phyloP scores from a whole-genome alignment of 2,329 filamentous ascomycete genomes.

The Fusarium ambrosium region DNA sequence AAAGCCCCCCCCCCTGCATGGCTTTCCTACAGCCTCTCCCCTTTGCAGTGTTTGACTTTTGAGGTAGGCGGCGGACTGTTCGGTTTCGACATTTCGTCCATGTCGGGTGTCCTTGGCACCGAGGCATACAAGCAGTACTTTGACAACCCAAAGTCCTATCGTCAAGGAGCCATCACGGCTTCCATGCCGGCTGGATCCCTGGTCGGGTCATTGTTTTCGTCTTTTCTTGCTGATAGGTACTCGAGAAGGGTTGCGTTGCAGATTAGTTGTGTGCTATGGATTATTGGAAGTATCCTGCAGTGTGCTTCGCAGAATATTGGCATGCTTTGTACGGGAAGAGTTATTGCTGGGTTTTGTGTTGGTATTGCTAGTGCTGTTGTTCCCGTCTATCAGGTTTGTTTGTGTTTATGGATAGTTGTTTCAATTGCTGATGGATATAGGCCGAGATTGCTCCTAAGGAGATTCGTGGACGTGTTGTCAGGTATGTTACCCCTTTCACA shows the following conservation, averaged over 20 bases:
- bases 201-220: conserved; percentile 66
- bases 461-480: conserved; percentile 71
- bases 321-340: conserved; percentile 79
- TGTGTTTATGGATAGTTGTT: neutral
- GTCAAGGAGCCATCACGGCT: conserved; percentile 79
- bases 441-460: conserved; percentile 73
- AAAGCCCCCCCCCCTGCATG: neutral
- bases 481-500: conserved; percentile 18
- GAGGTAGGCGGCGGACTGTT: conserved; percentile 75
- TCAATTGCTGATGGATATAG: conserved; percentile 15
- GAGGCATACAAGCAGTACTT: conserved; percentile 80
- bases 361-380: conserved; percentile 81
- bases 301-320: conserved; percentile 74
- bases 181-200: conserved; percentile 82
- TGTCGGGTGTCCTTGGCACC: conserved; percentile 77
- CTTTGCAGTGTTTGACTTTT: neutral
- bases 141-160: conserved; percentile 68
- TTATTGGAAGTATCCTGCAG: conserved; percentile 67
- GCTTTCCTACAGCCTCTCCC: neutral
- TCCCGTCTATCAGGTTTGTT: conserved; percentile 70
- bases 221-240: conserved; percentile 64
- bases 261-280: conserved; percentile 65
- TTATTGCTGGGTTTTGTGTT: conserved; percentile 79
- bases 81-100: conserved; percentile 83
- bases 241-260: conserved; percentile 65